These are phyloP conservation scores for Kwoniella bestiolae DNA, from an alignment of 768 basidiomycete species.

Conservation along the genomic window DNA sequence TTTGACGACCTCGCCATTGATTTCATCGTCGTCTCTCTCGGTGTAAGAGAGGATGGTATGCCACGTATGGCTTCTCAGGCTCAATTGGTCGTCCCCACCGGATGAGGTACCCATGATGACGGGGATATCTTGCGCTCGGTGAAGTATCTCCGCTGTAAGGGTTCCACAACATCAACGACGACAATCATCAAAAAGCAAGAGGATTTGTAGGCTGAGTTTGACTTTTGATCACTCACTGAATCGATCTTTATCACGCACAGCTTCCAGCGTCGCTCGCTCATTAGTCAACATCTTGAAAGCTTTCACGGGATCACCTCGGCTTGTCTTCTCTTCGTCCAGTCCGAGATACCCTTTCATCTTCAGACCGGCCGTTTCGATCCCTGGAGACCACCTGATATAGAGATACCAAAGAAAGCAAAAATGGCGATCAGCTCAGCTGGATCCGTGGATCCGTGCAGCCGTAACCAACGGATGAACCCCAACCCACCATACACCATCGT, in stretches of 20 bases:
- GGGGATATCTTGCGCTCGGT: not conserved
- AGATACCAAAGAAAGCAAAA: no score
- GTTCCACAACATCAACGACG: not conserved
- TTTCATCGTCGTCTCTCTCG: no score
- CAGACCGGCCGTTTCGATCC: not conserved
- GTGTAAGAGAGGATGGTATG: no score
- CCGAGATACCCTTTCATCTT: not conserved
- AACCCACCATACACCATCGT: no score
- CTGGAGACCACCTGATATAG: conserved; percentile 1
- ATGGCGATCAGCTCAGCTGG: no score
- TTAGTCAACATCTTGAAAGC: conserved; percentile 2
- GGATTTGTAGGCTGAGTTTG: no score
- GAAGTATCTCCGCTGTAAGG: not conserved
- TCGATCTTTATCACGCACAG: not conserved
- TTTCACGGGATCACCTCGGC: not conserved
- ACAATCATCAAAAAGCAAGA: not conserved
- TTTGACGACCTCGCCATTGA: no score
- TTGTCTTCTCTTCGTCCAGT: not conserved
- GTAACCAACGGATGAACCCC: no score
- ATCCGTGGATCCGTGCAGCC: no score
- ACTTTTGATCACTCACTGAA: not conserved
- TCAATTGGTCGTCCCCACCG: no score
- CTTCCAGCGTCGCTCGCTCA: not conserved
- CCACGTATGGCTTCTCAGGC: no score
- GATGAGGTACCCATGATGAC: no score